These are phyloP conservation scores for Cunninghamia lanceolata DNA, from an alignment of 75 land plant species.

Conservation along the genomic window DNA sequence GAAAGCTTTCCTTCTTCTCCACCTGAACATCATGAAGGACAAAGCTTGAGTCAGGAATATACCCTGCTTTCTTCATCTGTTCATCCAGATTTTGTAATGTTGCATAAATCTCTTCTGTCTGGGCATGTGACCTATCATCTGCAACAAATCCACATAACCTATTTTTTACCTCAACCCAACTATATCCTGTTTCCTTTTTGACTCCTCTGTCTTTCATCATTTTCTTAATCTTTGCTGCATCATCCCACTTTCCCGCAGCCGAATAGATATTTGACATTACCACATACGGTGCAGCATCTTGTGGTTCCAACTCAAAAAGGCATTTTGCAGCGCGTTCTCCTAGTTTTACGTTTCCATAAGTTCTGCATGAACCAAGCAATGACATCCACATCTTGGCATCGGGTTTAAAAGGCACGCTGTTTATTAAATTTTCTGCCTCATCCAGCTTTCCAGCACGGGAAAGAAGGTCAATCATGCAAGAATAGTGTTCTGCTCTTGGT, in stretches of 20 bases:
- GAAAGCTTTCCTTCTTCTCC: conserved; percentile 29
- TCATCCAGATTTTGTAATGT: conserved; percentile 35
- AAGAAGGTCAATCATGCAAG: conserved; percentile 57
- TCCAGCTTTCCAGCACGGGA: conserved; percentile 45
- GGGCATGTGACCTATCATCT: conserved; percentile 39
- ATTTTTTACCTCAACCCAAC: conserved; percentile 55
- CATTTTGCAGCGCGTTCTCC: conserved; percentile 36
- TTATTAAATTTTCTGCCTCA: conserved; percentile 42
- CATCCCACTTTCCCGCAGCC: conserved; percentile 16
- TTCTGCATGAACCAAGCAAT: conserved; percentile 48
- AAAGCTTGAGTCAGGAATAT: conserved; percentile 43
- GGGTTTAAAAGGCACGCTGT: conserved; percentile 38
- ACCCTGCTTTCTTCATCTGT: conserved; percentile 48
- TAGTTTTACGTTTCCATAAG: conserved; percentile 47
- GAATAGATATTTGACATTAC: conserved; percentile 25
- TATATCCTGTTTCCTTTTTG: conserved; percentile 50
- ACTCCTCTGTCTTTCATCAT: conserved; percentile 27
- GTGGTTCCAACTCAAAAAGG: conserved; percentile 39
- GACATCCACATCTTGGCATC: conserved; percentile 49
- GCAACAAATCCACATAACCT: conserved; percentile 42
- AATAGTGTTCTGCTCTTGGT: conserved; percentile 50
- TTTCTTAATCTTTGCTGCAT: conserved; percentile 3
- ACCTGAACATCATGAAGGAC: conserved; percentile 47
- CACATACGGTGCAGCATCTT: conserved; percentile 50
- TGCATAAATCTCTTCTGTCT: conserved; percentile 25